phyloP scores from a whole-genome alignment of 1,284 basidiomycete species.

The Cutaneotrichosporon sp. region DNA sequence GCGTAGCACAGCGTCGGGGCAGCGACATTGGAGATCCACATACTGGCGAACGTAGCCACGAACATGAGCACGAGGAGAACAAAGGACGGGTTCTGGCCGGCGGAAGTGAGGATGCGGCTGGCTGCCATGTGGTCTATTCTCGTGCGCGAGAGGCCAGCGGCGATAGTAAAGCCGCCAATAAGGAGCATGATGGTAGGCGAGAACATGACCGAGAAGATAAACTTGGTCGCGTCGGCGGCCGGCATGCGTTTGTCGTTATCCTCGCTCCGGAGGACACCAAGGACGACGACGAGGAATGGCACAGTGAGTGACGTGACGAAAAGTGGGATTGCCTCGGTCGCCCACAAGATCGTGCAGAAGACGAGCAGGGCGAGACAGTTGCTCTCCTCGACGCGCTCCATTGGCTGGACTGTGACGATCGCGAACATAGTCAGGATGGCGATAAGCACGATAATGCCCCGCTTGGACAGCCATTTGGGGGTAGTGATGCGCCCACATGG shows the following conservation, averaged over 20 bases:
- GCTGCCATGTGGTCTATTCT: constrained; percentile 92
- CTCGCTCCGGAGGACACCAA: constrained; percentile 70
- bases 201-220: constrained; percentile 59
- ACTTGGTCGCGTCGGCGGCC: constrained; percentile 77
- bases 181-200: constrained; percentile 79
- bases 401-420: constrained; percentile 59
- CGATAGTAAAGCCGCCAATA: constrained; percentile 97
- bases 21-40: constrained; percentile 99
- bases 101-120: constrained; percentile 83
- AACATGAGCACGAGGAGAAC: constrained; percentile 94
- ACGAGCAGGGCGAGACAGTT: constrained; percentile 85
- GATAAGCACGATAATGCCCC: constrained; percentile 58
- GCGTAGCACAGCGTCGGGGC: constrained; percentile 97
- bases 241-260: constrained; percentile 57
- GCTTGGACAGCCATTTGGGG: constrained; percentile 57
- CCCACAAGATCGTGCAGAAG: constrained; percentile 93
- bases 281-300: constrained; percentile 80
- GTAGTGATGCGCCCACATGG: constrained; percentile 58
- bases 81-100: constrained; percentile 77
- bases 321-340: constrained; percentile 92
- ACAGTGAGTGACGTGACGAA: constrained; percentile 92
- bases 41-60: constrained; percentile 95
- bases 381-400: constrained; percentile 72
- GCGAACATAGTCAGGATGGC: constrained; percentile 59
- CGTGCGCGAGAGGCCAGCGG: constrained; percentile 94